phyloP scores from a whole-genome alignment of 1,139 yeast genomes.

The Hansenula sp. region DNA sequence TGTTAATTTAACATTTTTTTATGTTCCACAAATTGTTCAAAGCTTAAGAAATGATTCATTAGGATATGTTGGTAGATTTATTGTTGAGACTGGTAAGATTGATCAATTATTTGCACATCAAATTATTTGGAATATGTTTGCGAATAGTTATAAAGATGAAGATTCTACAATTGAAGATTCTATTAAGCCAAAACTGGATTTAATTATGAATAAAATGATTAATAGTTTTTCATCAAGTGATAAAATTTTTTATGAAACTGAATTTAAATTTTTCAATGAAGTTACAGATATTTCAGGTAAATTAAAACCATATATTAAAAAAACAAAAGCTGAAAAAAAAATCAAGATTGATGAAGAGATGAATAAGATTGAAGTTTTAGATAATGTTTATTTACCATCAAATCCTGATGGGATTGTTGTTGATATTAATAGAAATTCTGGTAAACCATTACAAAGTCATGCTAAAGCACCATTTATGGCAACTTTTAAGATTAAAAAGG shows the following conservation, averaged over 20 bases:
- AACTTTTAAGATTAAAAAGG: constrained; percentile 75
- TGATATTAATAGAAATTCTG: constrained; percentile 89
- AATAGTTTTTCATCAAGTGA: constrained; percentile 57
- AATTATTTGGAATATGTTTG: constrained; percentile 96
- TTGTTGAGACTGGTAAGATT: constrained; percentile 87
- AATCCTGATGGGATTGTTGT: constrained; percentile 94
- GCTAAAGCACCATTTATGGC: constrained; percentile 99
- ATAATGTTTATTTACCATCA: constrained; percentile 90
- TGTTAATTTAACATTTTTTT: constrained; percentile 85
- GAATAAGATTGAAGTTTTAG: constrained; percentile 69
- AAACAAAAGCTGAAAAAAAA: constrained; percentile 94
- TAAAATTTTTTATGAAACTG: constrained; percentile 66
- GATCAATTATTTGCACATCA: constrained; percentile 95
- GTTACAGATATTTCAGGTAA: constrained; percentile 94
- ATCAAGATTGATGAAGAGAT: constrained; percentile 95
- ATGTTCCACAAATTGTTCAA: constrained; percentile 97
- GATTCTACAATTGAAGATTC: constrained; percentile 76
- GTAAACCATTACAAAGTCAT: constrained; percentile 95
- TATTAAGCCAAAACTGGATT: constrained; percentile 79
- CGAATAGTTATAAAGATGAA: constrained; percentile 89
- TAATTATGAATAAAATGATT: constrained; percentile 65
- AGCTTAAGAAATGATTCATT: constrained; percentile 73
- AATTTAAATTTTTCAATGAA: constrained; percentile 84
- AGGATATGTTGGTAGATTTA: constrained; percentile 86
- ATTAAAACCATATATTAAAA: constrained; percentile 88